Conservation (phyloP, 345 rosid species). For the Lagerstroemia speciosa region DNA sequence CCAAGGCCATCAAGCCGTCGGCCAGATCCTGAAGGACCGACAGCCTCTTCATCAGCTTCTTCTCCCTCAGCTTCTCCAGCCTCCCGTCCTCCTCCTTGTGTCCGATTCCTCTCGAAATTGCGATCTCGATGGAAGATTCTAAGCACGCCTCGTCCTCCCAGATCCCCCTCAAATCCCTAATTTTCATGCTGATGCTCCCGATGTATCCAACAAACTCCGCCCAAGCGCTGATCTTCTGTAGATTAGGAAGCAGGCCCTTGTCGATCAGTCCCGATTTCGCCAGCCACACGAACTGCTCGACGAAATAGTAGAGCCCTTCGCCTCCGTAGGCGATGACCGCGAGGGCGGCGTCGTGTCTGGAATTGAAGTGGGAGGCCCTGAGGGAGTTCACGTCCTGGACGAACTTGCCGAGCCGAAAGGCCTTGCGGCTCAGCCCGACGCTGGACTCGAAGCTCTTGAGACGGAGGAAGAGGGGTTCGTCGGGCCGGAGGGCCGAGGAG, state of each 20-base stretch:
- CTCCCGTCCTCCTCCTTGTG: constrained; percentile 36
- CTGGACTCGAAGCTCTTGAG: constrained; percentile 84
- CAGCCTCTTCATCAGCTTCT: constrained; percentile 60
- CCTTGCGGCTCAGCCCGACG: constrained; percentile 94
- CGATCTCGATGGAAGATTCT: constrained; percentile 38
- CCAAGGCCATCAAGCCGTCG: constrained; percentile 71
- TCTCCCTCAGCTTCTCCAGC: constrained; percentile 52
- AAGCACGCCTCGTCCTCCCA: constrained; percentile 42
- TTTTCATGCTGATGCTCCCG: constrained; percentile 58
- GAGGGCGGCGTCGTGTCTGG: constrained; percentile 34
- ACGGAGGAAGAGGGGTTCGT: constrained; percentile 25
- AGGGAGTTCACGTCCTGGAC: constrained; percentile 75
- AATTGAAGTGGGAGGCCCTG: constrained; percentile 37
- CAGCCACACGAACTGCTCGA: constrained; percentile 82
- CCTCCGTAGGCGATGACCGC: constrained; percentile 64
- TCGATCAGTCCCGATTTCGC: constrained; percentile 79
- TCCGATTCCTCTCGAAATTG: constrained; percentile 38
- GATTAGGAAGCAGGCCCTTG: constrained; percentile 28
- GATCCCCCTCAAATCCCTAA: constrained; percentile 63
- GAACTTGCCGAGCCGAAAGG: constrained; percentile 89
- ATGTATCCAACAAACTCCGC: constrained; percentile 65
- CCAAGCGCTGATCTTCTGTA: constrained; percentile 72
- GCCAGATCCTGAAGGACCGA: constrained; percentile 80
- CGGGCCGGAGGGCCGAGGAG: constrained; percentile 47
- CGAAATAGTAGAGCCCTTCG: constrained; percentile 73